A percentile compares a stretch with the other conserved stretches of the same genome.
Conservation (phyloP, 2,329 filamentous ascomycete species). For the Kalmusia sp. region DNA sequence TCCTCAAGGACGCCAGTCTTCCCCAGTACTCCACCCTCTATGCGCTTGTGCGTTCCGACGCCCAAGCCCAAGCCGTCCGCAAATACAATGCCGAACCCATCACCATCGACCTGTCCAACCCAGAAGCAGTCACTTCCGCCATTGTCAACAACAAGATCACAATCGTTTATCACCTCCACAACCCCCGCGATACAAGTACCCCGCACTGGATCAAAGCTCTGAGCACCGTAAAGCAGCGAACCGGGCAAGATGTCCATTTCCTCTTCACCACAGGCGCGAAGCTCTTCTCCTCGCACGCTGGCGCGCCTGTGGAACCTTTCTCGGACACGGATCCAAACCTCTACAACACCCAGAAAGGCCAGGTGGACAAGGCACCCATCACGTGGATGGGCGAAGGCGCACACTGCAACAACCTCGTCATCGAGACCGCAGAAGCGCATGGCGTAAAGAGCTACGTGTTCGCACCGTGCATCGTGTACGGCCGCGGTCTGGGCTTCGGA, state of each 20-base stretch:
- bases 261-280: constrained; percentile 62
- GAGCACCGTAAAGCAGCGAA: constrained; percentile 51
- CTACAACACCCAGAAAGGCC: constrained; percentile 55
- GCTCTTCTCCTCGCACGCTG: constrained; percentile 58
- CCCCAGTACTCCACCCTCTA: constrained; percentile 54
- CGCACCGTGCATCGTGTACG: constrained; percentile 61
- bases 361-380: constrained; percentile 23
- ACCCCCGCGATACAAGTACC: constrained; percentile 41
- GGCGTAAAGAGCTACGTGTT: constrained; percentile 62
- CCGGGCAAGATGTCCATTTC: constrained; percentile 56
- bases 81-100: constrained; percentile 55
- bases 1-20: constrained; percentile 45
- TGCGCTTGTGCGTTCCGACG: constrained; percentile 55
- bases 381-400: constrained; percentile 41
- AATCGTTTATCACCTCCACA: constrained; percentile 58
- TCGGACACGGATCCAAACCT: constrained; percentile 54
- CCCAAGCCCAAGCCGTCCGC: constrained; percentile 55
- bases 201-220: constrained; percentile 57
- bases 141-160: constrained; percentile 55
- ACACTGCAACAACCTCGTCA: constrained; percentile 51
- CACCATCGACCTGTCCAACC: constrained; percentile 48
- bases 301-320: constrained; percentile 50
- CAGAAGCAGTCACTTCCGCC: constrained; percentile 40
- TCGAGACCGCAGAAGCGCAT: constrained; percentile 51
- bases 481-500: constrained; percentile 58